These are phyloP conservation scores for Boletus barrowsii DNA, from an alignment of 768 basidiomycete genomes.

Conservation along the genomic window DNA sequence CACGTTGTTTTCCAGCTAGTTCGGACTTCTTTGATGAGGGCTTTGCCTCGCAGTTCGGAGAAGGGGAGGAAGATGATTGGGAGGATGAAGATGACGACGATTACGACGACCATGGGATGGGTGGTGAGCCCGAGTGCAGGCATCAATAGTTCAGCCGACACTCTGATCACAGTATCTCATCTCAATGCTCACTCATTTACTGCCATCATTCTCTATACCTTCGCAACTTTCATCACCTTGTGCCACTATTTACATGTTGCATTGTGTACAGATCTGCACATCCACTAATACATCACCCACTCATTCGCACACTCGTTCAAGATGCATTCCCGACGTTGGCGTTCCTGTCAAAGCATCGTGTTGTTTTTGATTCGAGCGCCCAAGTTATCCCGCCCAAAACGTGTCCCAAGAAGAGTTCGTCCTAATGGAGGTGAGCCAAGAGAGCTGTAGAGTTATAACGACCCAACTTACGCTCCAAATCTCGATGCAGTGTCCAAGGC, in stretches of 20 bases:
- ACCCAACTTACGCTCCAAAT: conserved; percentile 62
- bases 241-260: conserved; percentile 27
- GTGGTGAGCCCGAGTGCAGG: conserved; percentile 56
- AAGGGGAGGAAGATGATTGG: conserved; percentile 65
- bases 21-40: conserved; percentile 75
- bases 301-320: conserved; percentile 7
- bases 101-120: conserved; percentile 38
- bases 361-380: conserved; percentile 69
- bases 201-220: conserved; percentile 14
- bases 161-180: conserved; percentile 8
- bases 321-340: conserved; percentile 56
- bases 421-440: conserved; percentile 36
- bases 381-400: conserved; percentile 74
- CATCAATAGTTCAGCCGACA: conserved; percentile 44
- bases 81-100: conserved; percentile 70
- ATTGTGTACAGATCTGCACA: conserved; percentile 27
- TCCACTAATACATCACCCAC: conserved; percentile 20
- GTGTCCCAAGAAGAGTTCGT: conserved; percentile 67
- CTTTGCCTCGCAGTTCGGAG: conserved; percentile 69
- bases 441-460: not conserved
- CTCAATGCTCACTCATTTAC: conserved; percentile 9
- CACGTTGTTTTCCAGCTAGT: conserved; percentile 69
- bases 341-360: conserved; percentile 57
- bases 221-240: conserved; percentile 10
- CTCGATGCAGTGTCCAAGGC: conserved; percentile 74